Evolutionary conservation across 352 stramenopile genomes (phyloP).

Genomic region (Pythium utonaiense): DNA sequence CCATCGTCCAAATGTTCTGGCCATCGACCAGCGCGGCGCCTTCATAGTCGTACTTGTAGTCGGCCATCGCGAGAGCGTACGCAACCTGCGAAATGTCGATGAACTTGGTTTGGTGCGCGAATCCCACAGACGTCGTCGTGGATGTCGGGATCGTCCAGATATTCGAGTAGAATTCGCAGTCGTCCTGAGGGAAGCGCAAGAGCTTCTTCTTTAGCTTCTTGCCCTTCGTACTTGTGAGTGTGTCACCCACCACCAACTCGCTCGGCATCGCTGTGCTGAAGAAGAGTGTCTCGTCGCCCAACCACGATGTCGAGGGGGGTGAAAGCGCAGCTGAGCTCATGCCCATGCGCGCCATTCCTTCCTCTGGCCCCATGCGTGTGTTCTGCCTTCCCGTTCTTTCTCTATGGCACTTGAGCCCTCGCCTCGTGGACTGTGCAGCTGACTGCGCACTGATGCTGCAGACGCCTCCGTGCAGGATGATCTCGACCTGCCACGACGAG

Average conservation of each 20-base stretch:
- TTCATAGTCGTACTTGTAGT: slow-evolving; percentile 73
- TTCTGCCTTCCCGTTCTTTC: neutral
- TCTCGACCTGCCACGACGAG: neutral
- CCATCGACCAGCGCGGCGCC: neutral
- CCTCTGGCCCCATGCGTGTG: slow-evolving; percentile 1
- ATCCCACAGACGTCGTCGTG: slow-evolving; percentile 14
- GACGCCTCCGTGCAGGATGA: neutral
- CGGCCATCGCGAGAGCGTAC: slow-evolving; percentile 56
- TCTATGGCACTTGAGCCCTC: neutral
- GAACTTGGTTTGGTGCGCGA: slow-evolving; percentile 32
- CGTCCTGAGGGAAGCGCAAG: slow-evolving; percentile 37
- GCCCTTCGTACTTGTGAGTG: slow-evolving; percentile 19
- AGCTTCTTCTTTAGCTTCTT: slow-evolving; percentile 40
- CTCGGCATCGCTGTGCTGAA: neutral
- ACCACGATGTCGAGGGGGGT: neutral
- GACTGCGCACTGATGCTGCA: neutral
- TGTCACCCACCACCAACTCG: neutral
- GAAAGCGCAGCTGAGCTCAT: slow-evolving; percentile 1
- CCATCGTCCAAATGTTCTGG: slow-evolving; percentile 58
- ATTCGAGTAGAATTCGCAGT: slow-evolving; percentile 82
- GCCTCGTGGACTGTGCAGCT: neutral
- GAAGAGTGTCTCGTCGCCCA: neutral
- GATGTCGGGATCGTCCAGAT: slow-evolving; percentile 42
- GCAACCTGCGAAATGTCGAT: slow-evolving; percentile 78
- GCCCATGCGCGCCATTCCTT: neutral